These are phyloP conservation scores for Hymenoscyphus albidus DNA, from an alignment of 2,329 filamentous ascomycete species.

Conservation along the genomic window DNA sequence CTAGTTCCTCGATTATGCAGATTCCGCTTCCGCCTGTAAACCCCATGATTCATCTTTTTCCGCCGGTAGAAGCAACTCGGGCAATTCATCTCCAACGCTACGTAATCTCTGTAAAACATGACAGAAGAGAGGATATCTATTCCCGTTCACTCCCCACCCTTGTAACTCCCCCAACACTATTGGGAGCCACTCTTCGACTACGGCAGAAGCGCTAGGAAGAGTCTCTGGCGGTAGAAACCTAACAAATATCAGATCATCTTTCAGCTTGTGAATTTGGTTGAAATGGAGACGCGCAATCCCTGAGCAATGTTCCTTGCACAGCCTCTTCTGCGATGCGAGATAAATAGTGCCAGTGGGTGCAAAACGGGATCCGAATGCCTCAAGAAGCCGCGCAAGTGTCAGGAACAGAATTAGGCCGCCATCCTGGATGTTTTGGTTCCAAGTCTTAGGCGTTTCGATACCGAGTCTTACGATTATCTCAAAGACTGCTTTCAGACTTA, in stretches of 20 bases:
- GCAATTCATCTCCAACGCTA: neutral
- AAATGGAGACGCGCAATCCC: constrained; percentile 1
- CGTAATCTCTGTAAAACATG: neutral
- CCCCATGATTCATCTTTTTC: neutral
- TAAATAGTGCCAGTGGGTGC: neutral
- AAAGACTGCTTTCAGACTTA: neutral
- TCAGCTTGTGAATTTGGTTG: neutral
- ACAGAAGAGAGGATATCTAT: neutral
- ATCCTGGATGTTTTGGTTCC: neutral
- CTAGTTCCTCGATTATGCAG: neutral
- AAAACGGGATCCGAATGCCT: neutral
- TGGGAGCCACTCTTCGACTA: neutral
- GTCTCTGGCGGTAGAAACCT: neutral
- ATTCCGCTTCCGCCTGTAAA: neutral
- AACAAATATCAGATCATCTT: neutral
- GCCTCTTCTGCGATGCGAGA: neutral
- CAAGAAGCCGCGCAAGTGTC: neutral
- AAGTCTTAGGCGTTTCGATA: neutral
- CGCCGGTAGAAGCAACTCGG: neutral
- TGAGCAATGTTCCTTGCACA: neutral
- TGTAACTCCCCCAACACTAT: neutral
- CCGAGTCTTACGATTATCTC: neutral
- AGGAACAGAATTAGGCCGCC: neutral
- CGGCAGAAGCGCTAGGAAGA: constrained; percentile 1
- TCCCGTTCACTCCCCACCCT: neutral